phyloP scores from a whole-genome alignment of 805 yeast genomes.

The Blastobotrys robertii region DNA sequence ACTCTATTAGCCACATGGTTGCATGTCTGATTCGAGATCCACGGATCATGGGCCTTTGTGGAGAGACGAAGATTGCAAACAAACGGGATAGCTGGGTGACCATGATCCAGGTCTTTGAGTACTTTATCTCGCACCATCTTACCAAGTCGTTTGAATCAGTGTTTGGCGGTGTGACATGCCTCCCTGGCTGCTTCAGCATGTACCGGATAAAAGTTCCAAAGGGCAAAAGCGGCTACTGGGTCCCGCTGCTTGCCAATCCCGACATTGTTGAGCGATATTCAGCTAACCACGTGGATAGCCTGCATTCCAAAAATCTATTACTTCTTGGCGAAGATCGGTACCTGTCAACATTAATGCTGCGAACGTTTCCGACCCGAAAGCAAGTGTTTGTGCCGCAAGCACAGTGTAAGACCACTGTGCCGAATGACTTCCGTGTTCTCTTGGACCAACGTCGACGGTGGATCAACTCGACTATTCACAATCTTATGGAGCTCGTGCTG shows the following conservation, averaged over 20 bases:
- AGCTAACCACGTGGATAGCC: conserved; percentile 72
- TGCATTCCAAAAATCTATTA: conserved; percentile 79
- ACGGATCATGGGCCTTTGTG: conserved; percentile 83
- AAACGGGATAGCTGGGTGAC: conserved; percentile 83
- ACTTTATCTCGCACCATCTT: conserved; percentile 89
- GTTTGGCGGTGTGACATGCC: conserved; percentile 89
- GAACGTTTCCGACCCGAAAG: conserved; percentile 81
- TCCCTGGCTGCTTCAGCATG: conserved; percentile 94
- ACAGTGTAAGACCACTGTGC: conserved; percentile 84
- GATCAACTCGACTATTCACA: conserved; percentile 94
- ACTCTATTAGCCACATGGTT: conserved; percentile 77
- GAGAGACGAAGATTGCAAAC: conserved; percentile 87
- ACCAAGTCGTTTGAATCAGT: conserved; percentile 89
- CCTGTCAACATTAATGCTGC: conserved; percentile 75
- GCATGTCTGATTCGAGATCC: conserved; percentile 86
- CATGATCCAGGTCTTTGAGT: conserved; percentile 88
- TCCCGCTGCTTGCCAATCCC: conserved; percentile 86
- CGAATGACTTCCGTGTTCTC: conserved; percentile 65
- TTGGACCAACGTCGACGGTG: conserved; percentile 93
- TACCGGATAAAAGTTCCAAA: conserved; percentile 88
- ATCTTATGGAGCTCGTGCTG: conserved; percentile 76
- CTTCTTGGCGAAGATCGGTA: conserved; percentile 87
- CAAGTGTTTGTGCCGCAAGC: conserved; percentile 87
- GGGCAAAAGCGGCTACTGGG: conserved; percentile 74
- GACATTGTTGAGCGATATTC: conserved; percentile 89